Evolutionary conservation across 2,329 filamentous ascomycete species (phyloP), one percentile per base, ranked within the genome.

Genomic region (Aspergillus sp.): DNA sequence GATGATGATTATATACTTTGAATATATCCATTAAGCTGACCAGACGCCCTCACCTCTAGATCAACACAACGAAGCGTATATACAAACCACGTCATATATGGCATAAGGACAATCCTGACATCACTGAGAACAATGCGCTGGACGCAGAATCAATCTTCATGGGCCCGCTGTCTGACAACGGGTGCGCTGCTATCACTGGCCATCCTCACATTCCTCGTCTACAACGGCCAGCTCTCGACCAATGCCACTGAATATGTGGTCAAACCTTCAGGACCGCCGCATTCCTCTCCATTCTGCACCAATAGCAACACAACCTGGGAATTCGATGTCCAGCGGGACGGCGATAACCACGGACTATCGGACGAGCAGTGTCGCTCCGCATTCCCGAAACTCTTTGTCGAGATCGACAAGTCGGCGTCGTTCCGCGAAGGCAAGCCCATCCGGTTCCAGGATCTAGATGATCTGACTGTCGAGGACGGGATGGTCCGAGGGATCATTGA

Each of bases 361-460:
- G 60, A 66, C 17, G 62, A 60, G 31, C 71, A 73, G 48, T 75
- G 72, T 43, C 64, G 59, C n/a, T 50, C 52, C n/a, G 72, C 72
- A n/a, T 75, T 75, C 40, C 72, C 72, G 2, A 72, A 71, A 47
- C 53, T 75, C 16, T 75, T 71, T 41, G 50, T 55, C 5, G 72
- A 75, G 50, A 58, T 73, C 19, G 67, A 74, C 19, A 69, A 69
- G 47, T 63, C 68, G 11, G 66, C 62, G 7, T 44, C 43, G 3
- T 43, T 58, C 14, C 63, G 62, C 23, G 49, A 50, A 14, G 52
- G 58, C 1, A 63, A 61, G 10, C 58, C 21, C 1, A 67, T 74
- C 29, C 60, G 58, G 0, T 72, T 63, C n/a, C 56, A 68, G 10
- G 72, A 73, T 45, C 51, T 75, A 42, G 62, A 72, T 49, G 66